A percentile compares a stretch with the other conserved stretches of the same genome.
phyloP scores from a whole-genome alignment of 805 yeast species.

The Candida bentonensis region DNA sequence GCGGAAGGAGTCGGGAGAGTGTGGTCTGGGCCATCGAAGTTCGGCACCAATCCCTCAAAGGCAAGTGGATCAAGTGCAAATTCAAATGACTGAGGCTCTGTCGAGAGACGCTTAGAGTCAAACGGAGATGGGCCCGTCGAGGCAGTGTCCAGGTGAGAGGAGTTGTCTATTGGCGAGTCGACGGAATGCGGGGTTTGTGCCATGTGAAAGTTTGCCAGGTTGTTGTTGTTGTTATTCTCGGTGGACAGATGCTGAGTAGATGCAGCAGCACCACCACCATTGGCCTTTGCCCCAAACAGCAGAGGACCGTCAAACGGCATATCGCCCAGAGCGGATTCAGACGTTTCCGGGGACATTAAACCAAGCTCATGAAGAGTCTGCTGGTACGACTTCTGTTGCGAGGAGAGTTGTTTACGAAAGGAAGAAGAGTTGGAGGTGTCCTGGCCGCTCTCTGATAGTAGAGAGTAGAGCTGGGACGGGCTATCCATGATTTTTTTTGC shows the following conservation, averaged over 20 bases:
- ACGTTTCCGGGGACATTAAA: neutral
- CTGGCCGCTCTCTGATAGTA: neutral
- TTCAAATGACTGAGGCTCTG: neutral
- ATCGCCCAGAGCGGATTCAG: neutral
- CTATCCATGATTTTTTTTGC: neutral
- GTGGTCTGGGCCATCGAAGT: neutral
- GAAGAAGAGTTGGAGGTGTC: neutral
- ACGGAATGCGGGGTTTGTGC: neutral
- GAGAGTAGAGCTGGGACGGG: neutral
- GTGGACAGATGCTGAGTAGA: neutral
- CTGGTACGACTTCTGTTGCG: neutral
- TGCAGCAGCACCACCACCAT: neutral
- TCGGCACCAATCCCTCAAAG: neutral
- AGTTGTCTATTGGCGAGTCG: neutral
- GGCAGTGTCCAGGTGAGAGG: neutral
- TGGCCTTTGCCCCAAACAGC: neutral
- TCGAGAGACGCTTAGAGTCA: neutral
- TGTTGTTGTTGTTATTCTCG: neutral
- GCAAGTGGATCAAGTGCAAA: constrained; percentile 1
- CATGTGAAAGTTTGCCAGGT: neutral
- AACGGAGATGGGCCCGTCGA: neutral
- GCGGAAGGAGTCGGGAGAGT: neutral
- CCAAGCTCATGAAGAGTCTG: neutral
- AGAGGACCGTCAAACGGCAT: neutral
- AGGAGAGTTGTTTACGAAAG: neutral